A percentile compares a stretch with the other conserved stretches of the same genome.
These are phyloP conservation scores for Epithemia pelagica DNA, from an alignment of 108 stramenopile genomes.

Conservation along the genomic window DNA sequence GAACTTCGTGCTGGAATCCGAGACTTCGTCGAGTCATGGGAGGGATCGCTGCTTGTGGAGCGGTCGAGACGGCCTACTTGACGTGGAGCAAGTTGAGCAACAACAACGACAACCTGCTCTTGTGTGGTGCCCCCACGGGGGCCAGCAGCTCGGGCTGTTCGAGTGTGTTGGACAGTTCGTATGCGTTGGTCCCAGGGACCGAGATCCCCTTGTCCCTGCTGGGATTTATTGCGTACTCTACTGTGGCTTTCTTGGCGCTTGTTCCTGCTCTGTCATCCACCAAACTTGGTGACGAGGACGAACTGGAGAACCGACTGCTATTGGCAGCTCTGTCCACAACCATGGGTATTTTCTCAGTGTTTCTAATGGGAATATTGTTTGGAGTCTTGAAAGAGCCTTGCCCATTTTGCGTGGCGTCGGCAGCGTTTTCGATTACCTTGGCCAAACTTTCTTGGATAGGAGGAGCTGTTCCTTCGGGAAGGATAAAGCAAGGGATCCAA, in stretches of 20 bases:
- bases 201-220: conserved; percentile 55
- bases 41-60: conserved; percentile 46
- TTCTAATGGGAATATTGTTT: conserved; percentile 70
- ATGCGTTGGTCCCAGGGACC: conserved; percentile 49
- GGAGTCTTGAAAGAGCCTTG: conserved; percentile 69
- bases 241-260: conserved; percentile 40
- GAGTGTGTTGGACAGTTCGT: conserved; percentile 64
- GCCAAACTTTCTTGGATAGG: conserved; percentile 52
- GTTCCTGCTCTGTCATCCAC: conserved; percentile 23
- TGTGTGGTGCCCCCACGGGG: conserved; percentile 19
- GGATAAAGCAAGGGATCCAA: conserved; percentile 3
- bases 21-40: conserved; percentile 49
- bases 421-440: conserved; percentile 44
- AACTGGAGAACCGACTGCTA: conserved; percentile 40
- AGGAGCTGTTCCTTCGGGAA: conserved; percentile 38
- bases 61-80: conserved; percentile 70
- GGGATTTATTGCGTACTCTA: conserved; percentile 58
- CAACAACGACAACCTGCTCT: not conserved
- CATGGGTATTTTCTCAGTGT: conserved; percentile 87
- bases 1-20: conserved; percentile 46
- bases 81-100: conserved; percentile 47
- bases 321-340: conserved; percentile 68
- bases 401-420: conserved; percentile 81
- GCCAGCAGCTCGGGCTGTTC: conserved; percentile 16
- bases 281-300: conserved; percentile 15